Evolutionary conservation across 345 rosid species (phyloP).

Genomic region (Carallia pectinifolia): DNA sequence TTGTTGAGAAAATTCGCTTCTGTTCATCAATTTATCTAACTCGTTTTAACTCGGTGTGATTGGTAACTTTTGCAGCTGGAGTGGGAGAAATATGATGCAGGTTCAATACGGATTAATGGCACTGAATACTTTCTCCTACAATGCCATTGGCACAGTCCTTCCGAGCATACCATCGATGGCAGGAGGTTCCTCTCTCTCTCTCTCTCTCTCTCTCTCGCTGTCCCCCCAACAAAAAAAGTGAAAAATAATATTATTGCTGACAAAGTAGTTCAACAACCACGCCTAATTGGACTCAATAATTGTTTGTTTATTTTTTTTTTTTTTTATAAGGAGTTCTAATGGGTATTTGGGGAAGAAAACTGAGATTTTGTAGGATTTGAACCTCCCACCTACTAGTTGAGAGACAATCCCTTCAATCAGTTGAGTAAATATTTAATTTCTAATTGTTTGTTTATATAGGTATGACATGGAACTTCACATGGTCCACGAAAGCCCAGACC

Average conservation of each 20-base stretch:
- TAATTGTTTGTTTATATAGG: constrained; percentile 24
- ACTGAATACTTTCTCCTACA: constrained; percentile 53
- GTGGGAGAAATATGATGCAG: constrained; percentile 27
- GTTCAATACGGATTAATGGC: constrained; percentile 46
- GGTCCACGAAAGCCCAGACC: constrained; percentile 58
- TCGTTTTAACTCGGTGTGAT: too few species aligned
- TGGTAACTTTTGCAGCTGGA: too few species aligned
- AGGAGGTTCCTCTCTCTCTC: constrained; percentile 29
- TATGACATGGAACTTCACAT: constrained; percentile 71
- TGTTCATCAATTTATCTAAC: too few species aligned
- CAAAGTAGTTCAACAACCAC: not conserved
- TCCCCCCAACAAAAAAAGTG: too few species aligned
- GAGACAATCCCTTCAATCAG: too few species aligned
- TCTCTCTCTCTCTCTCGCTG: not conserved
- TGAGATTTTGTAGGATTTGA: too few species aligned
- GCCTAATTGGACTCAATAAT: not conserved
- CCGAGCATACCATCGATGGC: constrained; percentile 75
- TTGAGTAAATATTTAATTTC: too few species aligned
- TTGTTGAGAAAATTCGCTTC: too few species aligned
- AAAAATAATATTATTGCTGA: not conserved
- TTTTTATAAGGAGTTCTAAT: too few species aligned
- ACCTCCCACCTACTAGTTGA: too few species aligned
- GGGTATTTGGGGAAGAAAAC: too few species aligned
- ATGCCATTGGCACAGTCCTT: constrained; percentile 82
- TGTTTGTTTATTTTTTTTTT: not conserved